phyloP scores from a whole-genome alignment of 768 basidiomycete species.

The Mycena pura region DNA sequence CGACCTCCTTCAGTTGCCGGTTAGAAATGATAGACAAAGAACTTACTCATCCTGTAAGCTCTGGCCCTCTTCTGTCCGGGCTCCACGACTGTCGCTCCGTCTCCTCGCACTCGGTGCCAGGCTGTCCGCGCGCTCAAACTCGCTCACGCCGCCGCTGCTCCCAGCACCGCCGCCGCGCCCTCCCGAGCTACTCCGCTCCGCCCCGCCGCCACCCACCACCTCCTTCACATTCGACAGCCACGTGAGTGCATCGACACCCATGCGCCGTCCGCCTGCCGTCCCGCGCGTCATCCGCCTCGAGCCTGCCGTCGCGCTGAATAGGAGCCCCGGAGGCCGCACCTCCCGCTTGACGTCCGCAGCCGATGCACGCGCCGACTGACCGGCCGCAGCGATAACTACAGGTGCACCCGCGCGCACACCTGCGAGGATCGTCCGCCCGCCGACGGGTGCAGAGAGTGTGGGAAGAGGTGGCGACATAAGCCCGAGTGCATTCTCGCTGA shows the following conservation, averaged over 20 bases:
- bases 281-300: slow-evolving; percentile 38
- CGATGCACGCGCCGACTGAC: slow-evolving; percentile 35
- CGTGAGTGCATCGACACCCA: slow-evolving; percentile 67
- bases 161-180: slow-evolving; percentile 55
- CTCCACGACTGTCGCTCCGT: slow-evolving; percentile 53
- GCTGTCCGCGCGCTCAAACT: slow-evolving; percentile 44
- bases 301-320: not conserved
- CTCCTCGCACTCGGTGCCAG: slow-evolving; percentile 2
- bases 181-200: slow-evolving; percentile 54
- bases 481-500: not conserved
- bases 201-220: slow-evolving; percentile 56
- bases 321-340: not conserved
- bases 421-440: slow-evolving; percentile 69
- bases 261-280: slow-evolving; percentile 55
- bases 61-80: slow-evolving; percentile 42
- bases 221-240: slow-evolving; percentile 79
- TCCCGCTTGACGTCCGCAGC: not conserved
- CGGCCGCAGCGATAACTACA: slow-evolving; percentile 18
- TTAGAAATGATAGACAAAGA: not conserved
- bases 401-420: slow-evolving; percentile 68
- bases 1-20: not conserved
- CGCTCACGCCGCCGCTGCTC: slow-evolving; percentile 55
- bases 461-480: slow-evolving; percentile 34
- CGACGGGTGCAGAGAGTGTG: slow-evolving; percentile 70
- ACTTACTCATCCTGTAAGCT: slow-evolving; percentile 76